Conservation (phyloP, 176 grass and related monocot genomes). For the Avena sativa region DNA sequence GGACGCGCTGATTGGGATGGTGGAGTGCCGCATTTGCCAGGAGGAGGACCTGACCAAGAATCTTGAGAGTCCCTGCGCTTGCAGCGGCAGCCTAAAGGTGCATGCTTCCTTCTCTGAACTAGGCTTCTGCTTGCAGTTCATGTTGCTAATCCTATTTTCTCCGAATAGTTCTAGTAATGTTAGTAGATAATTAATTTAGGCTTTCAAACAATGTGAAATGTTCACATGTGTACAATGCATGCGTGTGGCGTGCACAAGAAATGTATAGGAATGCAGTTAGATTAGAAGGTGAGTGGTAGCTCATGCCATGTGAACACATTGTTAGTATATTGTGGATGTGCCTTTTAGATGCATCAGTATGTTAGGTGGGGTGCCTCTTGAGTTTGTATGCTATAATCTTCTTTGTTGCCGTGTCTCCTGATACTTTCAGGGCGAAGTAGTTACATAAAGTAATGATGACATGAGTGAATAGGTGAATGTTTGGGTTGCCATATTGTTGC, state of each 20-base stretch:
- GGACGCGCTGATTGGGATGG: conserved; percentile 67
- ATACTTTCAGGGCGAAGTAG: conserved; percentile 31
- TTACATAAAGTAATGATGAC: conserved; percentile 3
- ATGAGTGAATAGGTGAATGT: conserved; percentile 21
- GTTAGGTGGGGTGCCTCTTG: not conserved
- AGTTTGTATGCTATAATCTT: conserved; percentile 23
- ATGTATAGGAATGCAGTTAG: not conserved
- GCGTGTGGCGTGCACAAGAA: not conserved
- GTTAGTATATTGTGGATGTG: not conserved
- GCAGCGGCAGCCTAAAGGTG: conserved; percentile 90
- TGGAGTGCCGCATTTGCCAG: conserved; percentile 96
- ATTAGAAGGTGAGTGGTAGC: not conserved
- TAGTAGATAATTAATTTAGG: not conserved
- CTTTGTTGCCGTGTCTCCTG: conserved; percentile 27
- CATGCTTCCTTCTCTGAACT: conserved; percentile 29
- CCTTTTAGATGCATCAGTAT: not conserved
- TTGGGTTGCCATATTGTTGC: conserved; percentile 43
- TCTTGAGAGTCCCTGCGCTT: conserved; percentile 87
- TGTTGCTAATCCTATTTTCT: not conserved
- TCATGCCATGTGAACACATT: not conserved
- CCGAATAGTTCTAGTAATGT: not conserved
- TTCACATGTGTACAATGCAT: not conserved
- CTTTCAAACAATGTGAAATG: not conserved
- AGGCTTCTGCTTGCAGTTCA: not conserved
- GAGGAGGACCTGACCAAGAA: conserved; percentile 84